These are phyloP conservation scores for Mrakia hoshinonis DNA, from an alignment of 768 basidiomycete species.

Conservation along the genomic window DNA sequence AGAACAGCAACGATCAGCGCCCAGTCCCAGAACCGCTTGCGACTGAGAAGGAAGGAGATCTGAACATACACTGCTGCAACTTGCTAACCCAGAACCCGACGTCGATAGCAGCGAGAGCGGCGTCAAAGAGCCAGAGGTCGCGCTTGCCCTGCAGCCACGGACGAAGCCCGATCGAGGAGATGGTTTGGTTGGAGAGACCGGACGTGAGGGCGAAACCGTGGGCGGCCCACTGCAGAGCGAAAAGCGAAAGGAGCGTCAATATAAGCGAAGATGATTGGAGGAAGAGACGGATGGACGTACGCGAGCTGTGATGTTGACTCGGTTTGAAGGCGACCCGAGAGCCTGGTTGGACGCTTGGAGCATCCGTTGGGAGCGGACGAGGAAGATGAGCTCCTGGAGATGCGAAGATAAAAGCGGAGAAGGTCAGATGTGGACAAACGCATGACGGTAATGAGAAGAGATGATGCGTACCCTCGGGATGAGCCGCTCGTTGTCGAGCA, in stretches of 20 bases:
- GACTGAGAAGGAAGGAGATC: background rate
- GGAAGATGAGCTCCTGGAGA: conserved; percentile 34
- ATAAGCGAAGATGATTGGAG: background rate
- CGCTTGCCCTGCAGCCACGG: conserved; percentile 39
- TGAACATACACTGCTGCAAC: conserved; percentile 44
- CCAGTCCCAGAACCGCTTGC: too few relatives aligned
- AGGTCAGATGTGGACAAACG: background rate
- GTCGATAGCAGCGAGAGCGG: conserved; percentile 62
- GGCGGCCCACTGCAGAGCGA: conserved; percentile 35
- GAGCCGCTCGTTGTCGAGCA: conserved; percentile 43
- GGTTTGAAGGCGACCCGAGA: conserved; percentile 76
- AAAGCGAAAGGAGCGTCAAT: background rate
- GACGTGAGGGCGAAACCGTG: conserved; percentile 49
- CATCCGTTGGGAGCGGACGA: conserved; percentile 43
- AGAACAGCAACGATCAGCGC: too few relatives aligned
- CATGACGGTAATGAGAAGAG: background rate
- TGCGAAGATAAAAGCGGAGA: background rate
- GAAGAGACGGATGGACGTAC: background rate
- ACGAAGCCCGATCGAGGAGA: conserved; percentile 35
- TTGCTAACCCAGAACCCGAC: conserved; percentile 59
- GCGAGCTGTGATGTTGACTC: conserved; percentile 73
- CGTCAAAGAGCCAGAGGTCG: conserved; percentile 54
- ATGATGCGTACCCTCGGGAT: conserved; percentile 13
- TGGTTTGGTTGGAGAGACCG: conserved; percentile 45
- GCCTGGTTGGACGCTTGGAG: conserved; percentile 50